phyloP scores from a whole-genome alignment of 169 alveolate genomes.

The Plasmodium blacklocki region DNA sequence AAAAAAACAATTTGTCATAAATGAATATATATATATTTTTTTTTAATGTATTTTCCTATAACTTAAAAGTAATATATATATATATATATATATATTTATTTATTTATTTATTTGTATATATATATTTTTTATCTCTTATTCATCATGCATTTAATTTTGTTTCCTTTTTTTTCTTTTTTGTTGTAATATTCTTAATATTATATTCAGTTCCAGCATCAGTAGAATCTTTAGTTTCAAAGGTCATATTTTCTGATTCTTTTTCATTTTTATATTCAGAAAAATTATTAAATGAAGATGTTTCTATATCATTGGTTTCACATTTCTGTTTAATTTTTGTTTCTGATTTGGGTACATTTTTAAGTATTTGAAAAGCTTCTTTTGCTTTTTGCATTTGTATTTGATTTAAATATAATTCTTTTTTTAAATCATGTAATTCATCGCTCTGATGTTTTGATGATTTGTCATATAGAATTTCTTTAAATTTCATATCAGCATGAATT shows the following conservation, averaged over 20 bases:
- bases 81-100: neutral
- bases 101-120: neutral
- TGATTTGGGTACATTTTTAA: constrained; percentile 52
- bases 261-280: constrained; percentile 41
- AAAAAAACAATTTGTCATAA: no score
- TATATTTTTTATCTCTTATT: no score
- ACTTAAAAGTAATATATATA: no score
- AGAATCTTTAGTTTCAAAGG: constrained; percentile 7
- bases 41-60: no score
- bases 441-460: constrained; percentile 54
- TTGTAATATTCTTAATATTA: constrained; percentile 1
- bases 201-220: constrained; percentile 25
- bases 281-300: constrained; percentile 16
- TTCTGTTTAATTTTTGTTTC: neutral
- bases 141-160: neutral
- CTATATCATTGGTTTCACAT: constrained; percentile 1
- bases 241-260: constrained; percentile 3
- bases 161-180: constrained; percentile 17
- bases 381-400: constrained; percentile 74
- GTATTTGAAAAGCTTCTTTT: constrained; percentile 69
- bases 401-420: constrained; percentile 73
- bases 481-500: constrained; percentile 67
- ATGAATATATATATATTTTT: no score
- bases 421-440: constrained; percentile 45
- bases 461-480: constrained; percentile 71